phyloP scores from a whole-genome alignment of 768 basidiomycete species.

The Filobasidium floriforme region DNA sequence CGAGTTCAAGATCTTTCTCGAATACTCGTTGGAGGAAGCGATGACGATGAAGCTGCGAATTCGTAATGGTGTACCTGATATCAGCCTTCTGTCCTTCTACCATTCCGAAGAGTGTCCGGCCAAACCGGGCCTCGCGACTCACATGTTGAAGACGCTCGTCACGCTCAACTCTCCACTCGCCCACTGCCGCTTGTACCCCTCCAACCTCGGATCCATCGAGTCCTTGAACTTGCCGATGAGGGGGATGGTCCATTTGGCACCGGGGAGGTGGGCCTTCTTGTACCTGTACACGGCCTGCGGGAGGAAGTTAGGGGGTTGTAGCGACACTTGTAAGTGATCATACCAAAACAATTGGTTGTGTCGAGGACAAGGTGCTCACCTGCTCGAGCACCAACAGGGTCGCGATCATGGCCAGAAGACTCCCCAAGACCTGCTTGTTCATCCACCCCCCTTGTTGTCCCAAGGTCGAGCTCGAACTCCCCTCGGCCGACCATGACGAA shows the following conservation, averaged over 20 bases:
- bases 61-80: not conserved
- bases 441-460: conserved; percentile 12
- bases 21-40: conserved; percentile 84
- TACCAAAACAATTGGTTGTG: not conserved
- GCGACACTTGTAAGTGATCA: not conserved
- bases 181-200: conserved; percentile 89
- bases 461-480: not conserved
- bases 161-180: conserved; percentile 77
- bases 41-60: conserved; percentile 89
- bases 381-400: conserved; percentile 80
- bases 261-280: conserved; percentile 83
- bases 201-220: conserved; percentile 81
- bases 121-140: conserved; percentile 31
- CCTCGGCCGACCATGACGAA: not conserved
- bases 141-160: conserved; percentile 97
- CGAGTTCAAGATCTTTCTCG: conserved; percentile 93
- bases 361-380: conserved; percentile 18
- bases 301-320: not conserved
- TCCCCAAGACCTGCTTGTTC: conserved; percentile 25
- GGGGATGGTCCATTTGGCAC: conserved; percentile 88
- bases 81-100: not conserved
- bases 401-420: conserved; percentile 54
- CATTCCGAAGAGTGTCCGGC: too few relatives aligned
- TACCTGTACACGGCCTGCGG: conserved; percentile 62
- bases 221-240: conserved; percentile 93